phyloP scores from a whole-genome alignment of 2,329 filamentous ascomycete genomes.

The Aspergillus pseudoterreus region DNA sequence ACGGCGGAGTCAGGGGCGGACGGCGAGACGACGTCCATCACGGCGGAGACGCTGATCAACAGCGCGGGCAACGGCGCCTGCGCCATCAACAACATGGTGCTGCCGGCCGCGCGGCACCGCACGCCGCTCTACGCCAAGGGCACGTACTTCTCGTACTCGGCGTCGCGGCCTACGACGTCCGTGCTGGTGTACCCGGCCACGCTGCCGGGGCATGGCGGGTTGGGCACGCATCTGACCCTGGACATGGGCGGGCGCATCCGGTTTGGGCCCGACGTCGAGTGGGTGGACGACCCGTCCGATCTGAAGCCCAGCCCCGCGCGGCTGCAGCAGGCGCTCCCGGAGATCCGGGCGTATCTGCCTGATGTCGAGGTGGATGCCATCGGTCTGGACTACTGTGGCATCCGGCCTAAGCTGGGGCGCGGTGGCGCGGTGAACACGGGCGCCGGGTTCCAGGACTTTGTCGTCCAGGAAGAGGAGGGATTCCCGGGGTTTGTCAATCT shows the following conservation, averaged over 20 bases:
- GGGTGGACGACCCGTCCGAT: constrained; percentile 70
- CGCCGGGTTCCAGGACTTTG: constrained; percentile 77
- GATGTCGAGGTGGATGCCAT: constrained; percentile 64
- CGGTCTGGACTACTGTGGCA: constrained; percentile 81
- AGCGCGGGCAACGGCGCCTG: constrained; percentile 78
- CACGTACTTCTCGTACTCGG: constrained; percentile 83
- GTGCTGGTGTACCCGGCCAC: constrained; percentile 88
- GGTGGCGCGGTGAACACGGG: constrained; percentile 54
- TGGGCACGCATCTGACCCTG: constrained; percentile 91
- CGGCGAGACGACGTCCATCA: constrained; percentile 54
- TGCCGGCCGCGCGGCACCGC: constrained; percentile 49
- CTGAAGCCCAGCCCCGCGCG: constrained; percentile 64
- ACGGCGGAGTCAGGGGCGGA: constrained; percentile 43
- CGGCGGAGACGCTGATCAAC: constrained; percentile 75
- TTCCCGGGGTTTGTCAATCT: constrained; percentile 83
- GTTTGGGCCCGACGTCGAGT: constrained; percentile 94
- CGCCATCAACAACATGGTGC: constrained; percentile 75
- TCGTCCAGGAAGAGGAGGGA: constrained; percentile 72
- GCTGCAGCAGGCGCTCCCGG: constrained; percentile 63
- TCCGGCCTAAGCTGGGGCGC: constrained; percentile 75
- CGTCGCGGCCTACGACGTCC: constrained; percentile 60
- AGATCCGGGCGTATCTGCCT: constrained; percentile 78
- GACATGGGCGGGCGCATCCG: constrained; percentile 80
- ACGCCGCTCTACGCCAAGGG: constrained; percentile 84
- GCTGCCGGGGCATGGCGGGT: constrained; percentile 74